Percentiles rank a stretch among this genome's conserved stretches.
phyloP scores from a whole-genome alignment of 1,139 yeast genomes.

The Blastobotrys buckinghamii region DNA sequence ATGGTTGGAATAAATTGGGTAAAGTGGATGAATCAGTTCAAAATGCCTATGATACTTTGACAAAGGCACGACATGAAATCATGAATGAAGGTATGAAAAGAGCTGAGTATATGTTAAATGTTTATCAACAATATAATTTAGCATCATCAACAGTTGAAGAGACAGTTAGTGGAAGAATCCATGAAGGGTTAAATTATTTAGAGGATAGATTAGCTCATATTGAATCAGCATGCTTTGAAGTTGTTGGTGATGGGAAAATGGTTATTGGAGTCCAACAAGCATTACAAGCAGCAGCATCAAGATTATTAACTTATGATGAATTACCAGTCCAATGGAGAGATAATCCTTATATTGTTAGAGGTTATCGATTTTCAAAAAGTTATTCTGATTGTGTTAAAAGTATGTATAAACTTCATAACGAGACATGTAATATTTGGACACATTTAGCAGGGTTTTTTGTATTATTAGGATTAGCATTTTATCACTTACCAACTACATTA shows the following conservation, averaged over 20 bases:
- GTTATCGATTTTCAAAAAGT: conserved; percentile 74
- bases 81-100: conserved; percentile 30
- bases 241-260: conserved; percentile 13
- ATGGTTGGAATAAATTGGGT: conserved; percentile 28
- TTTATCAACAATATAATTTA: conserved; percentile 26
- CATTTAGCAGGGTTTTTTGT: conserved; percentile 66
- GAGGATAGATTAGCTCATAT: conserved; percentile 31
- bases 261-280: conserved; percentile 33
- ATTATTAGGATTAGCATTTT: conserved; percentile 50
- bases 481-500: conserved; percentile 53
- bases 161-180: conserved; percentile 13
- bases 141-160: not conserved
- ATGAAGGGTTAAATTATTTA: conserved; percentile 26
- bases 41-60: conserved; percentile 28
- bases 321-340: conserved; percentile 92
- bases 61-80: conserved; percentile 29
- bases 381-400: conserved; percentile 55
- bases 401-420: conserved; percentile 70
- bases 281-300: conserved; percentile 42
- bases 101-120: conserved; percentile 28
- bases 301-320: conserved; percentile 75
- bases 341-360: conserved; percentile 74
- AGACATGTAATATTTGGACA: conserved; percentile 90
- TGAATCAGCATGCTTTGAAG: conserved; percentile 25
- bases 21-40: conserved; percentile 31